These are phyloP conservation scores for Aspergillus udagawae DNA, from an alignment of 2,329 filamentous ascomycete genomes.

Conservation along the genomic window DNA sequence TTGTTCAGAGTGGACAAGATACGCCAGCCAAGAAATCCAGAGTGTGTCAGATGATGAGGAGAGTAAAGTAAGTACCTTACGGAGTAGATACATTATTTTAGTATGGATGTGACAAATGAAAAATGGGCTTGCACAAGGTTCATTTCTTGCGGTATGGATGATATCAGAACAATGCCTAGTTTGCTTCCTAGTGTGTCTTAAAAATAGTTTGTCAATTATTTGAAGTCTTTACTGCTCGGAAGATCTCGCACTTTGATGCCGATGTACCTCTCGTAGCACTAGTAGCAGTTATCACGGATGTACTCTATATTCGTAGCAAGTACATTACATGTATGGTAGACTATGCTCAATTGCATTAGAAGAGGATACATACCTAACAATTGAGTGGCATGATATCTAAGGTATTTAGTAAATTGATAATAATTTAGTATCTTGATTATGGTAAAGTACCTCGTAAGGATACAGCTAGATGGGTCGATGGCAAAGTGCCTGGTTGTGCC, in stretches of 20 bases:
- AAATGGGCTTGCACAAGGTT: not conserved
- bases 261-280: too few relatives aligned
- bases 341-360: too few relatives aligned
- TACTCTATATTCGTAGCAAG: too few relatives aligned
- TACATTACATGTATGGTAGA: too few relatives aligned
- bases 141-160: not conserved
- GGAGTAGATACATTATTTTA: not conserved
- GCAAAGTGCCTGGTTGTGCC: not conserved
- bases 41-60: not conserved
- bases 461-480: too few relatives aligned
- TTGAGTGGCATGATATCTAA: not conserved
- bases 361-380: too few relatives aligned
- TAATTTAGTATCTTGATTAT: too few relatives aligned
- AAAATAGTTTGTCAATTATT: not conserved
- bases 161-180: not conserved
- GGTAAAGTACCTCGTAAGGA: too few relatives aligned
- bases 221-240: not conserved
- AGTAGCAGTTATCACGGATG: too few relatives aligned
- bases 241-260: not conserved
- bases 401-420: not conserved
- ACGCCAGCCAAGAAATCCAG: not conserved
- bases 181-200: not conserved
- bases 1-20: not conserved
- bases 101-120: not conserved
- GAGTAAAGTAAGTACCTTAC: too few relatives aligned